phyloP scores from a whole-genome alignment of 352 stramenopile species.

The Phytophthora pinifolia region DNA sequence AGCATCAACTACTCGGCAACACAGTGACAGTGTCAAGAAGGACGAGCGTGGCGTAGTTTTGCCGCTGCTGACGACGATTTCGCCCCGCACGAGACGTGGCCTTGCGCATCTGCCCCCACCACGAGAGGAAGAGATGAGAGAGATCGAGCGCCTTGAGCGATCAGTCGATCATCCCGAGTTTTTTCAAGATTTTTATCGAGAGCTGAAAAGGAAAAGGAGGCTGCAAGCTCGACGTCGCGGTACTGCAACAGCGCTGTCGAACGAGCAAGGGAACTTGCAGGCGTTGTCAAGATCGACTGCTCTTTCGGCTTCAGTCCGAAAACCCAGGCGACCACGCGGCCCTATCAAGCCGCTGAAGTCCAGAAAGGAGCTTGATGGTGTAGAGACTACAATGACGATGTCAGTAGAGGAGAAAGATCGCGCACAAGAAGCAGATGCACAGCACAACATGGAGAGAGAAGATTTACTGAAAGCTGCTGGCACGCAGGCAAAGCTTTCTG shows the following conservation, averaged over 20 bases:
- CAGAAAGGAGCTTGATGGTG: neutral
- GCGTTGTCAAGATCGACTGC: conserved; percentile 2
- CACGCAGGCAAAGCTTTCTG: neutral
- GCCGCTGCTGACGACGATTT: conserved; percentile 51
- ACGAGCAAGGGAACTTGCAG: neutral
- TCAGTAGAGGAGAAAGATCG: neutral
- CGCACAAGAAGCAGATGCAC: neutral
- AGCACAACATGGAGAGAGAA: conserved; percentile 5
- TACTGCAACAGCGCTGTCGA: neutral
- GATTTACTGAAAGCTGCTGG: neutral
- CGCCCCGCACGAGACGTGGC: conserved; percentile 42
- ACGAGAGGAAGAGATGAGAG: conserved; percentile 33
- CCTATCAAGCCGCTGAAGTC: conserved; percentile 11
- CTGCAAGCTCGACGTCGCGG: conserved; percentile 7
- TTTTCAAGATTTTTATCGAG: conserved; percentile 37
- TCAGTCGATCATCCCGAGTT: conserved; percentile 30
- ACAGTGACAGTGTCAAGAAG: neutral
- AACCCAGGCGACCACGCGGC: conserved; percentile 5
- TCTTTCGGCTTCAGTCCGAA: neutral
- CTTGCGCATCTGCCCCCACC: conserved; percentile 44
- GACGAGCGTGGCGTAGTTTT: conserved; percentile 14
- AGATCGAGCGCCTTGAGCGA: conserved; percentile 45
- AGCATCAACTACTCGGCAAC: neutral
- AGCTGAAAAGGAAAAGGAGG: conserved; percentile 23
- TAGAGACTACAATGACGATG: neutral